Conservation (phyloP, 1,284 basidiomycete species). For the Irpex lacteus region DNA sequence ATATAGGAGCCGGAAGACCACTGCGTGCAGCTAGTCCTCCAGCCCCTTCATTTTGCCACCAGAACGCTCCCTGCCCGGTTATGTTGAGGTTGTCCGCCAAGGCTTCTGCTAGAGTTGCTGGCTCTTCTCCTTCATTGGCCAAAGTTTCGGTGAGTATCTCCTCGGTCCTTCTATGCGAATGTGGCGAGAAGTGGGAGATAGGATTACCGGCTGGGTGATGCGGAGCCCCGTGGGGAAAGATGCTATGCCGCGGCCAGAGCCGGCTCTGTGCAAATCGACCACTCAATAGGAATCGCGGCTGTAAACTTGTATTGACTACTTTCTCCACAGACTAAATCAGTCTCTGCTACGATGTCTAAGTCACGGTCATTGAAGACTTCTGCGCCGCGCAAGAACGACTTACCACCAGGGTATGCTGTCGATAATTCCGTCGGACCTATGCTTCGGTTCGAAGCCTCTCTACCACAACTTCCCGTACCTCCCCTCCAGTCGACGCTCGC, state of each 20-base stretch:
- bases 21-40: slow-evolving; percentile 4
- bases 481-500: slow-evolving; percentile 74
- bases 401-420: slow-evolving; percentile 41
- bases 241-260: neutral
- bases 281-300: neutral
- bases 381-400: slow-evolving; percentile 25
- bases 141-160: slow-evolving; percentile 15
- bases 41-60: neutral
- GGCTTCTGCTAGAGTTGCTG: slow-evolving; percentile 11
- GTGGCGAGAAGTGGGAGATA: neutral
- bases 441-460: slow-evolving; percentile 76
- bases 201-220: neutral
- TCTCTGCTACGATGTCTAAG: slow-evolving; percentile 28
- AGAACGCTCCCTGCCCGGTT: neutral
- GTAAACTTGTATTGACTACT: neutral
- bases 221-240: slow-evolving; percentile 1
- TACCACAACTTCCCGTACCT: slow-evolving; percentile 86
- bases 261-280: too few species aligned
- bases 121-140: slow-evolving; percentile 8
- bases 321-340: neutral
- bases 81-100: slow-evolving; percentile 17
- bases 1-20: slow-evolving; percentile 1
- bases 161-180: neutral
- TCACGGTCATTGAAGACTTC: slow-evolving; percentile 33
- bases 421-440: slow-evolving; percentile 62